A percentile compares a stretch with the other conserved stretches of the same genome.
phyloP scores from a whole-genome alignment of 169 alveolate genomes.

The Cryptosporidium sp. region DNA sequence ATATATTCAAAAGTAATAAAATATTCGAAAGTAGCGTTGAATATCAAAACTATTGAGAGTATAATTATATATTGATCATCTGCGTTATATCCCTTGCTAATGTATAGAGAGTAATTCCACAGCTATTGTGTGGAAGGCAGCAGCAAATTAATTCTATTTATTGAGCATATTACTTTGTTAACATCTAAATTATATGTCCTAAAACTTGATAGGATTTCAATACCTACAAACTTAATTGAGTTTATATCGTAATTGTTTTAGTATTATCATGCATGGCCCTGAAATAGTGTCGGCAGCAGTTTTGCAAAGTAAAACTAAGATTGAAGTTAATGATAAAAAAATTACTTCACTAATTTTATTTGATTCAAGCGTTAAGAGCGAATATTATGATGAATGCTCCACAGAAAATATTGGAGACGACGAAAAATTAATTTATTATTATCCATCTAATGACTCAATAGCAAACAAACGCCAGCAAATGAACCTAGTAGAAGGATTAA shows the following conservation, averaged over 20 bases:
- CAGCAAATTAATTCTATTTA: too few relatives aligned
- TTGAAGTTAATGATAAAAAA: constrained; percentile 8
- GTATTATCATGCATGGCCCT: constrained; percentile 36
- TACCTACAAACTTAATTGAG: too few relatives aligned
- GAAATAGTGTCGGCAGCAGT: constrained; percentile 59
- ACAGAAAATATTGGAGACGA: background rate
- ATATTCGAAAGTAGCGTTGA: background rate
- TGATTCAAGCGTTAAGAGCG: constrained; percentile 25
- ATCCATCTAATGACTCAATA: constrained; percentile 12
- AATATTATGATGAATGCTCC: background rate
- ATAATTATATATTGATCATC: too few relatives aligned
- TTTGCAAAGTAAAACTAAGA: constrained; percentile 49
- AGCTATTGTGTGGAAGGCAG: background rate
- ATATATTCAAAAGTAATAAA: background rate
- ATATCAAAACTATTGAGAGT: too few relatives aligned
- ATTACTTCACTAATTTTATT: constrained; percentile 27
- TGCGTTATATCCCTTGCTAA: too few relatives aligned
- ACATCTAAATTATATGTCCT: background rate
- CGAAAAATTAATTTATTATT: constrained; percentile 55
- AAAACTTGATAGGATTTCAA: background rate
- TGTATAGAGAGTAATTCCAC: background rate
- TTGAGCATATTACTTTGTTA: background rate
- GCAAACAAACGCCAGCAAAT: background rate
- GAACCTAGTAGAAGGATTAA: constrained; percentile 43
- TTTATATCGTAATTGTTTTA: background rate